Base-by-base conservation (phyloP, 139 green algal species). In the Closterium sp. region DNA sequence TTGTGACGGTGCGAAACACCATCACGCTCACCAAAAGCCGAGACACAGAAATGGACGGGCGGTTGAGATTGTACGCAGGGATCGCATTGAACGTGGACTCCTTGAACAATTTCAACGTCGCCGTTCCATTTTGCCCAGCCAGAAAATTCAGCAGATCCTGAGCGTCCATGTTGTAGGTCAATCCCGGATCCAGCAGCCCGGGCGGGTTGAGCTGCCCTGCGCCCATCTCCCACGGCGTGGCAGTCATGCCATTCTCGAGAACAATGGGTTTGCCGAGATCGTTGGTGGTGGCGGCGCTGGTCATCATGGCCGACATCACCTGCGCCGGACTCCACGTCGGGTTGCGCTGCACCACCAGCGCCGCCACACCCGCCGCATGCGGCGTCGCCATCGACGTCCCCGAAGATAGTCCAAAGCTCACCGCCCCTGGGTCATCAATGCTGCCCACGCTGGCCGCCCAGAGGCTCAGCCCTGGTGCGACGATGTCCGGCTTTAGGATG, bases 361-460 rank as follows among this genome's bases (percentile, higher is more conserved):
- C 91, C 27, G 28, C 86, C 22, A 91, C 84, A 31, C 91, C 91
- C 21, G 91, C 86, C 17, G 92, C 86, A 70, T 93, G 91, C 42
- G 91, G 91, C 86, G 91, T 90, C 30, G 91, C 91, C 91, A 93
- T 93, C 4, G 91, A 93, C 70, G 91, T 93, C 30, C 91, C 91
- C 30, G 91, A 93, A 45, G 70, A 4, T 27, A 93, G 32, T 1
- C 73, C 31, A 86, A 93, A 93, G 30, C 22, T 86, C 24, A 91
- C 79, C 62, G 13, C 38, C 32, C 62, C 62, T 22, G 62, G 62
- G 62, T 79, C 62, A 0, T 79, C 62, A 22, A 79, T 79, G 62
- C 62, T 79, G 17, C 62, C 62, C 13, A 28, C 27, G 88, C 11
- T 24, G 2, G 62, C 89, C 4, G 89, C 30, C 89, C 89, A 91